Evolutionary conservation across 371 early-diverging fungal genomes (phyloP).

Genomic region (Apophysomyces variabilis): DNA sequence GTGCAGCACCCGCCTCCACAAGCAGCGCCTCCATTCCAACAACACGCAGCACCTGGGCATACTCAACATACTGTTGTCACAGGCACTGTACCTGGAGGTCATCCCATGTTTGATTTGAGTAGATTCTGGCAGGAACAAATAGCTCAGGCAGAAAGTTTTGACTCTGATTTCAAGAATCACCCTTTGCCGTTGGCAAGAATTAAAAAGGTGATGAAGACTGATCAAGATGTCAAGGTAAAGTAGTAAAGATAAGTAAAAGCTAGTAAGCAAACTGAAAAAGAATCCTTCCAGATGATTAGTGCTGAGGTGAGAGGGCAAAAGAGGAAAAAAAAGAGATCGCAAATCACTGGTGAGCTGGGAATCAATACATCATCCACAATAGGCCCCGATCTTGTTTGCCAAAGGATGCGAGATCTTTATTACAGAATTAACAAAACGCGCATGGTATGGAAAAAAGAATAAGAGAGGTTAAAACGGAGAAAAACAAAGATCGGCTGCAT

Average conservation of each 20-base stretch:
- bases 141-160: slow-evolving; percentile 36
- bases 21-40: neutral
- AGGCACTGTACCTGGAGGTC: slow-evolving; percentile 26
- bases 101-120: slow-evolving; percentile 50
- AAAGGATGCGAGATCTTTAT: slow-evolving; percentile 98
- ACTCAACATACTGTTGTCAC: slow-evolving; percentile 3
- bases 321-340: slow-evolving; percentile 21
- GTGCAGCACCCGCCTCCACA: slow-evolving; percentile 5
- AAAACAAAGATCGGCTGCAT: neutral
- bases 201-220: slow-evolving; percentile 99
- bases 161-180: slow-evolving; percentile 89
- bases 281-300: slow-evolving; percentile 73
- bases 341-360: neutral
- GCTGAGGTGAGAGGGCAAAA: slow-evolving; percentile 49
- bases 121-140: slow-evolving; percentile 57
- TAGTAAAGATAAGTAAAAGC: neutral
- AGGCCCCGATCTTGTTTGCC: slow-evolving; percentile 96
- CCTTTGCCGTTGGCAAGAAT: slow-evolving; percentile 98
- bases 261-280: neutral
- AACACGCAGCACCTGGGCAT: neutral
- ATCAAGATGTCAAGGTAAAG: slow-evolving; percentile 80
- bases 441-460: slow-evolving; percentile 66
- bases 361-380: slow-evolving; percentile 2
- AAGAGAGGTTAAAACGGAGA: slow-evolving; percentile 5
- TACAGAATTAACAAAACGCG: slow-evolving; percentile 92